Conservation (phyloP, 1,139 yeast genomes). For the Starmera stellimalicola region DNA sequence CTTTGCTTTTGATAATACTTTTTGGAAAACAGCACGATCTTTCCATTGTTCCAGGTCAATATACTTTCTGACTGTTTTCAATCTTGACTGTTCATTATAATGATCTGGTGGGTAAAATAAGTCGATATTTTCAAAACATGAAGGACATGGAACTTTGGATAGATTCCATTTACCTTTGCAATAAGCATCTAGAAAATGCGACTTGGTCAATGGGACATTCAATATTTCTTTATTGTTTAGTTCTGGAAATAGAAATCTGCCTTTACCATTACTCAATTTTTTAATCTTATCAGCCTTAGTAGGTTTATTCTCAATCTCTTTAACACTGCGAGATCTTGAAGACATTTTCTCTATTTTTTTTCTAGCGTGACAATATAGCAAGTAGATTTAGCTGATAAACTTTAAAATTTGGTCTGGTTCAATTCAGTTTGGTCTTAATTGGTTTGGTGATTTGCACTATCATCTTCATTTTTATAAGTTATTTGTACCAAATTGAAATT, state of each 20-base stretch:
- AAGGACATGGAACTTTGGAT: slow-evolving; percentile 47
- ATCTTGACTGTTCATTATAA: slow-evolving; percentile 34
- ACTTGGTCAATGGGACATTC: slow-evolving; percentile 33
- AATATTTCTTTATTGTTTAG: neutral
- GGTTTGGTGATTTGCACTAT: too few relatives aligned
- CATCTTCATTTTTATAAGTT: too few relatives aligned
- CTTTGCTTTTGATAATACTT: slow-evolving; percentile 27
- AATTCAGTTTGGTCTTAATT: too few relatives aligned
- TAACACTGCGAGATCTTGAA: too few relatives aligned
- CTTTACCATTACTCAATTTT: neutral
- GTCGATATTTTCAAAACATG: slow-evolving; percentile 36
- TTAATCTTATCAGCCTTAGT: neutral
- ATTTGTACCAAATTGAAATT: too few relatives aligned
- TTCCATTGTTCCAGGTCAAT: slow-evolving; percentile 42
- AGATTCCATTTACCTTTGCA: slow-evolving; percentile 52
- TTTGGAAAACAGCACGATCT: slow-evolving; percentile 30
- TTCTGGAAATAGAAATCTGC: slow-evolving; percentile 1
- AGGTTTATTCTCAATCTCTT: neutral
- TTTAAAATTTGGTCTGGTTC: too few relatives aligned
- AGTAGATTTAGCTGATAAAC: too few relatives aligned
- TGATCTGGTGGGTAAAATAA: slow-evolving; percentile 53
- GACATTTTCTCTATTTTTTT: too few relatives aligned
- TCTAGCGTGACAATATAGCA: too few relatives aligned
- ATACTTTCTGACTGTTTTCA: slow-evolving; percentile 34
- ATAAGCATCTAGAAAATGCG: slow-evolving; percentile 55